These are phyloP conservation scores for Nigrospora sphaerica DNA, from an alignment of 2,329 filamentous ascomycete genomes.

Conservation along the genomic window DNA sequence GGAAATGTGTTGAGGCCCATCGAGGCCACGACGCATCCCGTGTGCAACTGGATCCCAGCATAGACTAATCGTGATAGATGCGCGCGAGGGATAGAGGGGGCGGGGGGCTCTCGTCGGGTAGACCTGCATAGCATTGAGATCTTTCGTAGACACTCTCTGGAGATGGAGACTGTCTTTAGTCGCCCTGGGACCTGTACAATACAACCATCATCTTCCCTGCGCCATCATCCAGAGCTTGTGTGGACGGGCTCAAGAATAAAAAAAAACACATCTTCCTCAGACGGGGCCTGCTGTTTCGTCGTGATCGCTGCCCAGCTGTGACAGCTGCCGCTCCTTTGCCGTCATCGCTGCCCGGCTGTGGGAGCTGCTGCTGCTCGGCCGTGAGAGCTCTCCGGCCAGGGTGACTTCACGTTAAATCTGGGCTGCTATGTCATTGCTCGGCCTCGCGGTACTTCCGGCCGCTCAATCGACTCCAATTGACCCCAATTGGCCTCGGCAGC, in stretches of 20 bases:
- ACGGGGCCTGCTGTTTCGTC: not conserved
- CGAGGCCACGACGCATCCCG: constrained; percentile 11
- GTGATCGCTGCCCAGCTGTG: not conserved
- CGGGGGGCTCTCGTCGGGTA: constrained; percentile 11
- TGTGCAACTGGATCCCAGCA: constrained; percentile 23
- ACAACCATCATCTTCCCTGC: constrained; percentile 9
- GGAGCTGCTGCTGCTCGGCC: no score
- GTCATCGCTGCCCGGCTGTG: no score
- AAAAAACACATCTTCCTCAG: not conserved
- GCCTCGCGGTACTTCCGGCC: no score
- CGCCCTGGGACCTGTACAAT: constrained; percentile 14
- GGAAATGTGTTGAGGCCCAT: constrained; percentile 12
- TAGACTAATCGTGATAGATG: constrained; percentile 26
- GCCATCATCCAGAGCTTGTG: not conserved
- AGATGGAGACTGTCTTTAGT: constrained; percentile 8
- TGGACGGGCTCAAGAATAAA: not conserved
- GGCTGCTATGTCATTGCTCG: no score
- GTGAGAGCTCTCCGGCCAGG: no score
- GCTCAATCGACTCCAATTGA: constrained; percentile 6
- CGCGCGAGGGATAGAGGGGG: constrained; percentile 9
- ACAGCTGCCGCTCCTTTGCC: no score
- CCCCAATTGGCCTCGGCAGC: constrained; percentile 2
- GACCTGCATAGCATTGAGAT: constrained; percentile 23
- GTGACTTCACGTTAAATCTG: not conserved
- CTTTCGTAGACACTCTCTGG: constrained; percentile 18